Evolutionary conservation across 2,329 filamentous ascomycete species (phyloP), one percentile per base, ranked within the genome.

Genomic region (Aspergillus luchuensis): DNA sequence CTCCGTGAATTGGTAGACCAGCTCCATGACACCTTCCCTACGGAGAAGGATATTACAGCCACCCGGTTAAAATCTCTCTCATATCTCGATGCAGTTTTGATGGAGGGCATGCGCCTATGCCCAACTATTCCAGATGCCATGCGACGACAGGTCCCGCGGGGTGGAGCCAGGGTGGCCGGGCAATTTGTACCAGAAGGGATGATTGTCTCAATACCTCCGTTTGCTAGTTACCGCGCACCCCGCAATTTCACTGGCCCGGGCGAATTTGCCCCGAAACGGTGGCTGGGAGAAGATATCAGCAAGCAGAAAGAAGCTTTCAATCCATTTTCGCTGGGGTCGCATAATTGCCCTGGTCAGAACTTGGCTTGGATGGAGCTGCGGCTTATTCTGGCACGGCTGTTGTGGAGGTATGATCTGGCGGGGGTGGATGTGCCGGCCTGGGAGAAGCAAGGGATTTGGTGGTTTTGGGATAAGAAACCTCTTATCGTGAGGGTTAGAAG

Each of bases 321-420:
- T 45, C 60, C 63, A 5, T 66, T 66, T 55, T 59, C 54, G 8
- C 28, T 61, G 3, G 64, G 64, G 1, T 25, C 58, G 8, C 58
- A 56, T 1, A 56, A 61, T 45, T 66, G 64, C 41, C 39, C 59
- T 1, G 63, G 60, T 0, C 60, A 60, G 55, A 62, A 62, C n/a
- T 33, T 60, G 8, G 58, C 63, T 10, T 50, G 19, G 11, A 6
- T 41, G 33, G 61, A 65, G 33, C 53, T 66, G 30, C 48, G 55
- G 2, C 5, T 65, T 1, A 56, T 63, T 17, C 28, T 66, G 10
- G 64, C 60, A 3, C 51, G 57, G 6, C n/a, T 66, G 36, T 25
- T 63, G 4, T 65, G 57, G 49, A 50, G 61, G 10, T 66, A 62
- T 57, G 64, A 65, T 30, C 19, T 28, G 1, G 23, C 43, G 6